Evolutionary conservation across 768 basidiomycete species (phyloP), one percentile per base, ranked within the genome.

Genomic region (Agaricus sinodeliciosus): DNA sequence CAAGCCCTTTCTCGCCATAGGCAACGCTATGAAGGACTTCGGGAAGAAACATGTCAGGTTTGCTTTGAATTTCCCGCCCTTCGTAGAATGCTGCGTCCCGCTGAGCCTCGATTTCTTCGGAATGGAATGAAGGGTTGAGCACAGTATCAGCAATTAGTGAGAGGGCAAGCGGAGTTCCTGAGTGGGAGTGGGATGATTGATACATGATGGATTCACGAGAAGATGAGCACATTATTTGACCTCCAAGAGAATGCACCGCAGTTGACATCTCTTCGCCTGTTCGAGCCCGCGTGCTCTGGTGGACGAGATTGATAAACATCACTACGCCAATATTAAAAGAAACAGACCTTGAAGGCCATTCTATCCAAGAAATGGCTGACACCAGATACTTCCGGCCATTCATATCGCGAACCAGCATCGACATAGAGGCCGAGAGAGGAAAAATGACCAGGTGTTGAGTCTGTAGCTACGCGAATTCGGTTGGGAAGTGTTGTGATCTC

Each of bases 201-300:
- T 98, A 99, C 88, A 96, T 91, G 63, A 97, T 93, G 18, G 91
- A 81, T 67, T 99, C 96, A 43, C 96, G 78, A 2, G 92, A 87
- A 15, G 92, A 90, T 15, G 92, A 85, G 63, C 89, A 93, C 68
- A 87, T 76, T 54, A 98, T 93, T 70, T 95, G 92, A 13, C 93
- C 92, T 37, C 95, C 94, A 31, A 95, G 77, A 3, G 77, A 76
- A 64, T 92, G 85, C 62, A 95, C 86, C 36, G 87, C 85, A 3
- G 73, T 72, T 3, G 85, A 79, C 87, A 97, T 94, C 57, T 88
- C 78, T 18, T 80, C 82, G 46, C 82, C 82, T 1, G 87, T 78
- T 51, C 87, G 81, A 22, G 78, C 77, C 15, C 69, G 67, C 27
- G 94, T 95, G 53, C 82, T 84, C 95, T 97, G 55, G 34, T 59